Percentiles rank a stretch among this genome's conserved stretches.
Evolutionary conservation across 345 rosid species (phyloP).

Genomic region (Eucalyptus polybractea): DNA sequence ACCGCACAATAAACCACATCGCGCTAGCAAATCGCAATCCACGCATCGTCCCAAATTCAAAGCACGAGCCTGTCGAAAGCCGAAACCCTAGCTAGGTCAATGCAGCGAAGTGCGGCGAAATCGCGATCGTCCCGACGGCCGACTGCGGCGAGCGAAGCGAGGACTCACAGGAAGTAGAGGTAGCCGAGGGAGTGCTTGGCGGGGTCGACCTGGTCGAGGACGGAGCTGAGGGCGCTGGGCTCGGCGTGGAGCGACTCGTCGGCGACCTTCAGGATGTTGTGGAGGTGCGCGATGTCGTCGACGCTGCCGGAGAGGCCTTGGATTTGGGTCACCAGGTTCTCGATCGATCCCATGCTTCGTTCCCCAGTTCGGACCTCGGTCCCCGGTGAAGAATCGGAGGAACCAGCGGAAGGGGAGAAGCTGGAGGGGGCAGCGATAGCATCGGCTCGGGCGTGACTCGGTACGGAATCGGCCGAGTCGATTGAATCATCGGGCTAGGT

Average conservation of each 20-base stretch:
- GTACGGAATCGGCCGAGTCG: not conserved
- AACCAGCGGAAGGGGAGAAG: not conserved
- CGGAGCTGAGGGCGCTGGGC: constrained; percentile 20
- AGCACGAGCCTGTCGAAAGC: not conserved
- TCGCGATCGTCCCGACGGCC: no score
- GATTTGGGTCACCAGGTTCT: constrained; percentile 41
- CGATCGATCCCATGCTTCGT: constrained; percentile 24
- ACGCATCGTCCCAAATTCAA: not conserved
- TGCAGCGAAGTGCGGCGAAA: not conserved
- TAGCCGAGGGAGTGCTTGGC: constrained; percentile 63
- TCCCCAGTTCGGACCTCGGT: not conserved
- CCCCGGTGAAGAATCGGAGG: not conserved
- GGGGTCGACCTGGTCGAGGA: constrained; percentile 65
- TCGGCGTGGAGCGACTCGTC: constrained; percentile 42
- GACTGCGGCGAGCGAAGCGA: not conserved
- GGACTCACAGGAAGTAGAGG: constrained; percentile 47
- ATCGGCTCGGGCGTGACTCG: not conserved
- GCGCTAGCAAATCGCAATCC: not conserved
- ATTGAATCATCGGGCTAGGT: not conserved
- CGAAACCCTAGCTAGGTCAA: not conserved
- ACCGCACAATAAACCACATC: not conserved
- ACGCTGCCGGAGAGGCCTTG: constrained; percentile 42
- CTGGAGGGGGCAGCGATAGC: not conserved
- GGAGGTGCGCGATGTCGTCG: constrained; percentile 37
- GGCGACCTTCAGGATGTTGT: constrained; percentile 27